These are phyloP conservation scores for Cladochytrium tenue DNA, from an alignment of 371 early-diverging fungal species.

Conservation along the genomic window DNA sequence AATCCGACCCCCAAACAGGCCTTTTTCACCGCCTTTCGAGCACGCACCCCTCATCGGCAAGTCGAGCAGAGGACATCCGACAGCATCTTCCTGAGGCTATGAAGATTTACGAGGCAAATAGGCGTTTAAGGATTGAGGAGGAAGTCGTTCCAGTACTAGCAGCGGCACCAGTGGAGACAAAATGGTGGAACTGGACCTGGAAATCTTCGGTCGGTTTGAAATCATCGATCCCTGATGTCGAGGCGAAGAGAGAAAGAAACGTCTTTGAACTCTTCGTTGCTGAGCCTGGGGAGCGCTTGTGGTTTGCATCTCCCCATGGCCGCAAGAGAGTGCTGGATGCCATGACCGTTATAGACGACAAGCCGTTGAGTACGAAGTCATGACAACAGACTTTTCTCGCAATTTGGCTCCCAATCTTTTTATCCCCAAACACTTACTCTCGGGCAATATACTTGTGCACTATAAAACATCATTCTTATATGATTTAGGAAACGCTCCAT, in stretches of 20 bases:
- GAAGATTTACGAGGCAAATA: background rate
- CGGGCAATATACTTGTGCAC: too few relatives aligned
- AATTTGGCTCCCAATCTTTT: too few relatives aligned
- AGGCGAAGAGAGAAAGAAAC: background rate
- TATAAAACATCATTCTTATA: too few relatives aligned
- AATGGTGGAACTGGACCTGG: background rate
- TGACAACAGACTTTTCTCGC: too few relatives aligned
- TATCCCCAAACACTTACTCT: too few relatives aligned
- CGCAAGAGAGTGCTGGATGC: background rate
- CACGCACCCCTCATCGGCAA: background rate
- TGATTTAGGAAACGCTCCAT: slow-evolving; percentile 46
- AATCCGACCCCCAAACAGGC: background rate
- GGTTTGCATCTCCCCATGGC: background rate
- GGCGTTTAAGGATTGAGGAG: background rate
- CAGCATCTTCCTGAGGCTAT: background rate
- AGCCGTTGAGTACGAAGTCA: too few relatives aligned
- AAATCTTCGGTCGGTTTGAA: background rate
- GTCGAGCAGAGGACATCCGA: background rate
- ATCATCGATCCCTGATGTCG: background rate
- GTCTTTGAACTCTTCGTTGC: background rate
- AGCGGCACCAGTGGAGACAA: background rate
- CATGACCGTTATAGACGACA: background rate
- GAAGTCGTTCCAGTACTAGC: background rate
- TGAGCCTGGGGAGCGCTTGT: background rate
- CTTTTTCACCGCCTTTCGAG: background rate